Evolutionary conservation across 2,329 filamentous ascomycete genomes (phyloP).

Genomic region (Fusarium nisikadoi): DNA sequence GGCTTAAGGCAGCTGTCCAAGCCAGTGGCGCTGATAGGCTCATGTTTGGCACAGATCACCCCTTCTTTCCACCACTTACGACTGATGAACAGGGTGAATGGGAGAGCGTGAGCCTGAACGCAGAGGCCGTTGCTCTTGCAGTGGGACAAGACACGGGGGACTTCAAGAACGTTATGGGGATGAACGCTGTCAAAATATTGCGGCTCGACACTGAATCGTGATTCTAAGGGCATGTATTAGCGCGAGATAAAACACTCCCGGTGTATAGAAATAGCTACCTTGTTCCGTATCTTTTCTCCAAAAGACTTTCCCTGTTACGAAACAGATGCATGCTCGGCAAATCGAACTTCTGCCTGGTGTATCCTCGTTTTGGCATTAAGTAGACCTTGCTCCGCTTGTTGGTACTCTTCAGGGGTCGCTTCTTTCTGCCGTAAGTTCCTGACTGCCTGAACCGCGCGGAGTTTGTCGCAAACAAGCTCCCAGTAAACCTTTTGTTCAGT

Average conservation of each 20-base stretch:
- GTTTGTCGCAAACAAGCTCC: conserved; percentile 55
- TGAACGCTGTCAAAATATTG: conserved; percentile 67
- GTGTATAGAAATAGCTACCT: conserved; percentile 37
- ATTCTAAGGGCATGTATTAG: conserved; percentile 36
- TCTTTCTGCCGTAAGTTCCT: conserved; percentile 47
- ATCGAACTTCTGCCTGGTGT: conserved; percentile 52
- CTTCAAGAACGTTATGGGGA: conserved; percentile 66
- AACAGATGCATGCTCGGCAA: conserved; percentile 44
- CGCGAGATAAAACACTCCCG: conserved; percentile 24
- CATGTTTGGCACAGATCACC: conserved; percentile 86
- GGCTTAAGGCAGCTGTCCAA: conserved; percentile 75
- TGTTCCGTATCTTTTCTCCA: conserved; percentile 12
- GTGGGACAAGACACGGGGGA: conserved; percentile 58
- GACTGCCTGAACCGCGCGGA: conserved; percentile 52
- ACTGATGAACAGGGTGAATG: conserved; percentile 71
- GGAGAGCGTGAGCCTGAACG: conserved; percentile 71
- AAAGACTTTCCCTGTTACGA: conserved; percentile 13
- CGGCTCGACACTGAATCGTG: conserved; percentile 43
- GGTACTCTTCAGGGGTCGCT: conserved; percentile 41
- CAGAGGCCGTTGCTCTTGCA: conserved; percentile 63
- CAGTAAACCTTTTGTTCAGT: conserved; percentile 50
- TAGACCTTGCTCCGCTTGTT: conserved; percentile 46
- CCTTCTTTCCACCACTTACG: conserved; percentile 82
- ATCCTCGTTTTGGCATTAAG: conserved; percentile 49
- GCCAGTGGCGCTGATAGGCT: conserved; percentile 75